Evolutionary conservation across 2,329 filamentous ascomycete genomes (phyloP), one percentile per base, ranked within the genome.

Genomic region (Zalaria obscura): DNA sequence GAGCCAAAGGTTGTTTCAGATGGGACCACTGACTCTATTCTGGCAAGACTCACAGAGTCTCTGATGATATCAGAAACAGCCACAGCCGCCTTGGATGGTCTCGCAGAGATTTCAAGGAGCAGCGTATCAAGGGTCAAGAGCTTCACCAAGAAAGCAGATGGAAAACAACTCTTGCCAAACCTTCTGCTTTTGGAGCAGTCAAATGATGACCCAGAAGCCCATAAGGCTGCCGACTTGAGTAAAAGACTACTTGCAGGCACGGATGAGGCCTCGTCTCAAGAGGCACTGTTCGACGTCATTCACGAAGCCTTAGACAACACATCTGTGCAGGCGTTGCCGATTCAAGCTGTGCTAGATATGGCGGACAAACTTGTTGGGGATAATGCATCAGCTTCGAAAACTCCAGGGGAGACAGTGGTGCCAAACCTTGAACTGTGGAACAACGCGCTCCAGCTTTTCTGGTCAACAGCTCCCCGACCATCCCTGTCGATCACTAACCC

Each of bases 401-500:
- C 50, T 3, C 10, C 45, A 5, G 7, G n/a, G 29, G 36, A 45
- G 28, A 49, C 52, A n/a, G 45, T 51, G n/a, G 36, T 60, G 10
- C 57, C 57, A n/a, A 48, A 42, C 38, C 11, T 52, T 1, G 43
- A 70, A 2, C 61, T 73, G 6, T 95, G 88, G 87, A 68, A 72
- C 50, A 50, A 67, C 9, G 73, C 82, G 9, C 59, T 94, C 3
- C 53, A 57, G 0, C 63, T 62, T 1, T 70, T 86, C 43, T 59
- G 83, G 4, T 57, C 67, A 27, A 54, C 61, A 1, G 51, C 63
- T 1, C 71, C 78, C 2, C 73, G 75, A 45, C 66, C 73, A 4
- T 78, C 84, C 0, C 61, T 93, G 3, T 76, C 84, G 0, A 73
- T 94, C 4, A 84, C 80, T 2, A 88, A 78, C 53, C 71, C 70